Evolutionary conservation across 1,284 basidiomycete species (phyloP).

Genomic region (Lignosus rhinocerotis): DNA sequence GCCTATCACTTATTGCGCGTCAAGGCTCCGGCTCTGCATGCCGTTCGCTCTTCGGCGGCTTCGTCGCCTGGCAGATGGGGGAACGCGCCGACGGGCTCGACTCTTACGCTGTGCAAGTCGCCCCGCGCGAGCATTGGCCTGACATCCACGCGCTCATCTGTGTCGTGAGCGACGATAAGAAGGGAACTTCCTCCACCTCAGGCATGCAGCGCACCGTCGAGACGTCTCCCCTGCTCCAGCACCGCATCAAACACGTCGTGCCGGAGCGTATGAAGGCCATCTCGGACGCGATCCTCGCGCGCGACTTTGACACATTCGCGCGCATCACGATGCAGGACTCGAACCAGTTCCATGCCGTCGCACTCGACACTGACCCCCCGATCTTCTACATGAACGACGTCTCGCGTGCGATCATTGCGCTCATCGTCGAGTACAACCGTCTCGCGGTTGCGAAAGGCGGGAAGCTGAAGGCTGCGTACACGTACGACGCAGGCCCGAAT

Average conservation of each 20-base stretch:
- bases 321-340: slow-evolving; percentile 95
- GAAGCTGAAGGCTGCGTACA: slow-evolving; percentile 88
- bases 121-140: slow-evolving; percentile 88
- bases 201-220: slow-evolving; percentile 98
- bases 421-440: slow-evolving; percentile 96
- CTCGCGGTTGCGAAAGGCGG: slow-evolving; percentile 62
- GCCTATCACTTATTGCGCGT: slow-evolving; percentile 91
- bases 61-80: slow-evolving; percentile 95
- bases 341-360: slow-evolving; percentile 98
- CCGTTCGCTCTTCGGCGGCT: slow-evolving; percentile 95
- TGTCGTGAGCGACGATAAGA: slow-evolving; percentile 95
- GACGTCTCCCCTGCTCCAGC: slow-evolving; percentile 86
- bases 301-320: slow-evolving; percentile 91
- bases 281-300: slow-evolving; percentile 73
- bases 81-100: slow-evolving; percentile 72
- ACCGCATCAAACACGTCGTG: slow-evolving; percentile 87
- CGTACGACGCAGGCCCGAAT: slow-evolving; percentile 98
- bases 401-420: slow-evolving; percentile 79
- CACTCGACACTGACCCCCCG: slow-evolving; percentile 94
- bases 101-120: slow-evolving; percentile 88
- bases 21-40: slow-evolving; percentile 98
- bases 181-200: slow-evolving; percentile 91
- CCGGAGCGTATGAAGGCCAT: slow-evolving; percentile 87
- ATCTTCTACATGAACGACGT: slow-evolving; percentile 99
- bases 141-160: slow-evolving; percentile 97